Percentiles rank a stretch among this genome's conserved stretches.
Conservation (phyloP, 1,284 basidiomycete genomes). For the Tilletia indica region DNA sequence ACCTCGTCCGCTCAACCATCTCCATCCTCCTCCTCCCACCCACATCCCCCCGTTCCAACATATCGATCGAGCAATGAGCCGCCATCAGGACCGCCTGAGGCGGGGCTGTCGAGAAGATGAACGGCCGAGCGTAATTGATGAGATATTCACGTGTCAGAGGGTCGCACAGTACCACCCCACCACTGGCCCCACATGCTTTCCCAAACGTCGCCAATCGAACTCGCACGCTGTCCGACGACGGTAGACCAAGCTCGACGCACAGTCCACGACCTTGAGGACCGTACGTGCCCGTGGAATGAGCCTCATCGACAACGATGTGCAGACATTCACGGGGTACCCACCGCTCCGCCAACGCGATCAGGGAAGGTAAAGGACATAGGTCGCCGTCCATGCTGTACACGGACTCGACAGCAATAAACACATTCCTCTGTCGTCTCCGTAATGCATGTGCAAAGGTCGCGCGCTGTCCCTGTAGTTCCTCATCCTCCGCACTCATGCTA, state of each 20-base stretch:
- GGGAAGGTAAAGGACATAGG: slow-evolving; percentile 70
- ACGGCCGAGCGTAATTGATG: slow-evolving; percentile 84
- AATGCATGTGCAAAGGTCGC: not conserved
- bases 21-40: slow-evolving; percentile 59
- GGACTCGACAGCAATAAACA: slow-evolving; percentile 74
- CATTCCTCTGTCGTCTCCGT: slow-evolving; percentile 26
- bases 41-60: slow-evolving; percentile 67
- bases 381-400: slow-evolving; percentile 97
- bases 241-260: slow-evolving; percentile 6
- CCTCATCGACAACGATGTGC: slow-evolving; percentile 19
- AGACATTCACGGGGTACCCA: slow-evolving; percentile 61
- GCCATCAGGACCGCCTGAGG: slow-evolving; percentile 60
- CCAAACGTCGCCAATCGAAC: slow-evolving; percentile 51
- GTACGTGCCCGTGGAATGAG: slow-evolving; percentile 74
- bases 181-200: slow-evolving; percentile 48
- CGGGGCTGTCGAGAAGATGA: slow-evolving; percentile 58
- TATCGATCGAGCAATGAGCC: slow-evolving; percentile 73
- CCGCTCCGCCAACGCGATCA: slow-evolving; percentile 66
- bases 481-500: too few relatives aligned
- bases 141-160: slow-evolving; percentile 75
- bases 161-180: slow-evolving; percentile 73
- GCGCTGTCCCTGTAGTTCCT: too few relatives aligned
- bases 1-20: slow-evolving; percentile 22
- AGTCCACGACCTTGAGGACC: slow-evolving; percentile 44
- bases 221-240: slow-evolving; percentile 24